Evolutionary conservation across 306 rosid genomes (phyloP).

Genomic region (Mimosa bimucronata): DNA sequence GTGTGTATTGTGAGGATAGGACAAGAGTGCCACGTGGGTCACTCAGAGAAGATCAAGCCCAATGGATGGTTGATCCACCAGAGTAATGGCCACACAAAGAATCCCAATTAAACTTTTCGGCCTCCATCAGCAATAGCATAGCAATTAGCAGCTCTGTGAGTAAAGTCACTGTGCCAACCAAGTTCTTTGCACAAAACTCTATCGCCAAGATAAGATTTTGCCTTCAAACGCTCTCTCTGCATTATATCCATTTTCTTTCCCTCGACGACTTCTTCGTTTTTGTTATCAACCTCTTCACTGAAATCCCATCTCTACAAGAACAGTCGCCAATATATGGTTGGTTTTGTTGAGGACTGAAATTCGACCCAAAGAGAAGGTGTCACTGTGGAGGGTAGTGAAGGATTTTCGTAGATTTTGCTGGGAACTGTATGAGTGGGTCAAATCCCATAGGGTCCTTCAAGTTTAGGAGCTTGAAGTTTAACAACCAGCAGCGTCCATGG

Average conservation of each 20-base stretch:
- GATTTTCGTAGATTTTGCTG: constrained; percentile 11
- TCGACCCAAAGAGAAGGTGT: neutral
- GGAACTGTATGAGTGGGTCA: constrained; percentile 85
- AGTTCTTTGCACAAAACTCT: neutral
- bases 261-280: neutral
- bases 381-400: neutral
- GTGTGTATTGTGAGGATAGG: neutral
- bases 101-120: neutral
- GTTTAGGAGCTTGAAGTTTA: constrained; percentile 64
- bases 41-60: neutral
- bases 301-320: constrained; percentile 5
- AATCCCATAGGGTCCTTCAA: constrained; percentile 56
- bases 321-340: neutral
- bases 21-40: constrained; percentile 39
- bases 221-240: neutral
- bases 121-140: neutral
- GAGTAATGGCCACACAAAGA: neutral
- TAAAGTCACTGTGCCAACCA: neutral
- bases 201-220: constrained; percentile 7
- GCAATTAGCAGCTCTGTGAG: neutral
- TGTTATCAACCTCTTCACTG: neutral
- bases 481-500: constrained; percentile 59
- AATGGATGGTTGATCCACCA: neutral
- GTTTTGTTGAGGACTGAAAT: neutral
- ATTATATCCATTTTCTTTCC: neutral